phyloP scores from a whole-genome alignment of 2,329 filamentous ascomycete genomes.

The Penicillium sclerotigenum region DNA sequence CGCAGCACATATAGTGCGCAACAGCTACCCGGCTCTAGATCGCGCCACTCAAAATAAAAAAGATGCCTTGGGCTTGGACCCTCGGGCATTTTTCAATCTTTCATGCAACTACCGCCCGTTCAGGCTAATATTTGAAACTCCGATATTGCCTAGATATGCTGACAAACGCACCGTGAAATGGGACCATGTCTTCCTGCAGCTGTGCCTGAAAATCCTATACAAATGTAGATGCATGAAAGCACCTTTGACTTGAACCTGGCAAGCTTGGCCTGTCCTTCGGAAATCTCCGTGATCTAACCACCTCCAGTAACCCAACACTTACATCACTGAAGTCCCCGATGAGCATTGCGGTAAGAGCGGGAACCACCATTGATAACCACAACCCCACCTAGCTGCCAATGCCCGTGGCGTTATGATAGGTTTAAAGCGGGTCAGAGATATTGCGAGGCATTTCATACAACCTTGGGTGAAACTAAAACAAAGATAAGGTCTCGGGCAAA shows the following conservation, averaged over 20 bases:
- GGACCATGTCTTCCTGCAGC: not conserved
- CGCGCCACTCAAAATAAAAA: not conserved
- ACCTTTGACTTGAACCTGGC: not conserved
- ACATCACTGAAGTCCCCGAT: not conserved
- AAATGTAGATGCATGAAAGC: not conserved
- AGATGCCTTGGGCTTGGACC: not conserved
- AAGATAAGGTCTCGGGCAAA: constrained; percentile 1
- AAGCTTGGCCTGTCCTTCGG: constrained; percentile 1
- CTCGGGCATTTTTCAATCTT: not conserved
- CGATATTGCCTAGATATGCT: not conserved
- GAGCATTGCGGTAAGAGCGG: constrained; percentile 6
- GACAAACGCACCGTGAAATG: not conserved
- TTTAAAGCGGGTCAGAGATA: not conserved
- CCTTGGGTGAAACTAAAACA: not conserved
- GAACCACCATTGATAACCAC: not conserved
- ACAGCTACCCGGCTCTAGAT: not conserved
- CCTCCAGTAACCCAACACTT: not conserved
- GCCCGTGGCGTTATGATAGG: constrained; percentile 4
- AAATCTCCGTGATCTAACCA: constrained; percentile 5
- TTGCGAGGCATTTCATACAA: not conserved
- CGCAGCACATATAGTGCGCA: not conserved
- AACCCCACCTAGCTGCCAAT: not conserved
- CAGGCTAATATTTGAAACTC: not conserved
- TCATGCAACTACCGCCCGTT: not conserved
- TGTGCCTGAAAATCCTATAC: not conserved